Conservation (phyloP, 495 filamentous ascomycete genomes). For the Xylaria telfairii region DNA sequence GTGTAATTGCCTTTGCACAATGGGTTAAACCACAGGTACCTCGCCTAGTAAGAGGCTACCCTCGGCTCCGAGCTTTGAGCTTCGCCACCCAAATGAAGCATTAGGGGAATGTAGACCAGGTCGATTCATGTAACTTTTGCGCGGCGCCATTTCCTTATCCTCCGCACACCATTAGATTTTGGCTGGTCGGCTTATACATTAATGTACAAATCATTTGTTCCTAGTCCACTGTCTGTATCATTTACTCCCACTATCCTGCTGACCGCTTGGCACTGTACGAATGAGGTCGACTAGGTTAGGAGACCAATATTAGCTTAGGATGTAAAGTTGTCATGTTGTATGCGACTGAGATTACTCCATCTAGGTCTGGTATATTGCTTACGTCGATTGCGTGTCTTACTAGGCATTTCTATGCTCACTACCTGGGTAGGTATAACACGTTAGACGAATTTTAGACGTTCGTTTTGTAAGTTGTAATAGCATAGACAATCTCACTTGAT, state of each 20-base stretch:
- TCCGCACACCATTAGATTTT: neutral
- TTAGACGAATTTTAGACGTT: neutral
- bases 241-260: neutral
- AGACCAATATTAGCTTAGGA: neutral
- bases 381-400: neutral
- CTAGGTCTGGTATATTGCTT: neutral
- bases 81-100: neutral
- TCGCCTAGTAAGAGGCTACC: neutral
- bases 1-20: neutral
- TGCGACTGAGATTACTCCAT: neutral
- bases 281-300: neutral
- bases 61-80: neutral
- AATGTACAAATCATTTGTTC: constrained; percentile 18
- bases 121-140: neutral
- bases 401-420: neutral
- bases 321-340: neutral
- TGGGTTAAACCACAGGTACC: neutral
- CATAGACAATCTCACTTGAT: too few relatives aligned
- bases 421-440: neutral
- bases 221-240: constrained; percentile 4
- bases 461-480: too few relatives aligned
- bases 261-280: neutral
- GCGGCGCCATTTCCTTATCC: neutral
- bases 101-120: neutral
- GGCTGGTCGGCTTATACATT: constrained; percentile 15